These are phyloP conservation scores for Achlya hypogyna DNA, from an alignment of 352 stramenopile species.

Conservation along the genomic window DNA sequence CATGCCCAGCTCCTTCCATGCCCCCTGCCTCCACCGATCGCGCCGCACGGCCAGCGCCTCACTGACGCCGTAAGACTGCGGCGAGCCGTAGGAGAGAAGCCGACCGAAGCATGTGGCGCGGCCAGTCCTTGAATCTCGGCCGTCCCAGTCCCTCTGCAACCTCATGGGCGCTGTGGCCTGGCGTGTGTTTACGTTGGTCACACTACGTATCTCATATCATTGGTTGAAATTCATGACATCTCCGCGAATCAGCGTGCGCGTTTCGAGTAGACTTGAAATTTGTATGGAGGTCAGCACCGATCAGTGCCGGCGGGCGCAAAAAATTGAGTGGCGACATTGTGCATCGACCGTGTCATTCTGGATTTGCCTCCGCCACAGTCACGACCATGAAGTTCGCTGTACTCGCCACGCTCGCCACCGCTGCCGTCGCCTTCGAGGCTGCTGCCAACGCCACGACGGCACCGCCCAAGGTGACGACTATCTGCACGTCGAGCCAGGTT, in stretches of 20 bases:
- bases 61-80: too few relatives aligned
- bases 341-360: constrained; percentile 6
- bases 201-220: background rate
- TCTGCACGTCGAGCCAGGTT: constrained; percentile 1
- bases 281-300: background rate
- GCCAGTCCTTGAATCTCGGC: background rate
- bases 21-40: too few relatives aligned
- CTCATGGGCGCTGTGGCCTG: background rate
- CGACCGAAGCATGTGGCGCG: background rate
- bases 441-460: background rate
- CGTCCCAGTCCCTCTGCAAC: background rate
- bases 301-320: background rate
- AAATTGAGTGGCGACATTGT: constrained; percentile 1
- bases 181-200: background rate
- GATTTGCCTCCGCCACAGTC: background rate
- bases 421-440: background rate
- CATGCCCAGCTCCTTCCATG: too few relatives aligned
- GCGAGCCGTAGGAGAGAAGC: too few relatives aligned
- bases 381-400: constrained; percentile 14
- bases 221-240: background rate
- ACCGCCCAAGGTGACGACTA: background rate
- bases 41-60: too few relatives aligned
- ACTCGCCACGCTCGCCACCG: background rate
- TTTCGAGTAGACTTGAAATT: background rate
- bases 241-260: background rate